Conservation (phyloP, 331 rosid genomes). For the Erythrophleum ivorense region DNA sequence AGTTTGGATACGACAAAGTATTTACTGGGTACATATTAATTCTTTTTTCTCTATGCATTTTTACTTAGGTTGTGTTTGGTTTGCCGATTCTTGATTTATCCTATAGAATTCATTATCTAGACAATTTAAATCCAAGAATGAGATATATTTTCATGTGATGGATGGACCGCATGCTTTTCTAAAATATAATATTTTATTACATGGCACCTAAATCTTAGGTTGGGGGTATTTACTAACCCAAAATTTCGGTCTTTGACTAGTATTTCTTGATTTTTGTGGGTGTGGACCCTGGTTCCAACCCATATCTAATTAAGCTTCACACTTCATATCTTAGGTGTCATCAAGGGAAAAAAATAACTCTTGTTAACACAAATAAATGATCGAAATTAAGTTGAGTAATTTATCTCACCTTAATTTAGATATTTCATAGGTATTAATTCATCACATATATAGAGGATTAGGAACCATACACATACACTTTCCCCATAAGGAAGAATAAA, state of each 20-base stretch:
- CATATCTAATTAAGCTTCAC: constrained; percentile 12
- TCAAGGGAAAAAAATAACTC: neutral
- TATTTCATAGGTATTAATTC: neutral
- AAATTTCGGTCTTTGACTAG: constrained; percentile 46
- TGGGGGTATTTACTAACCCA: constrained; percentile 46
- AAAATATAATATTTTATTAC: constrained; percentile 32
- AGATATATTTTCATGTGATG: constrained; percentile 10
- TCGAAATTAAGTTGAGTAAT: neutral
- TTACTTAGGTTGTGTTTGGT: too few relatives aligned
- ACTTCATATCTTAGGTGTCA: constrained; percentile 3
- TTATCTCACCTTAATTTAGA: constrained; percentile 1
- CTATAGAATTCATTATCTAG: too few relatives aligned
- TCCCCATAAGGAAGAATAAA: constrained; percentile 1
- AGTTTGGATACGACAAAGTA: too few relatives aligned
- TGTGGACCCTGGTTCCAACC: constrained; percentile 35
- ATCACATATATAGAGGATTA: neutral
- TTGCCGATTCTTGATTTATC: too few relatives aligned
- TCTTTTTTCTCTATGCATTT: too few relatives aligned
- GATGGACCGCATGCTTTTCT: constrained; percentile 17
- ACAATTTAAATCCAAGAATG: too few relatives aligned
- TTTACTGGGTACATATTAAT: too few relatives aligned
- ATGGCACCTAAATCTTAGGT: constrained; percentile 24
- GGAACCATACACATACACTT: neutral
- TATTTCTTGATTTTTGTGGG: constrained; percentile 40
- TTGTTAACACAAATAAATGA: neutral